phyloP scores from a whole-genome alignment of 2,329 filamentous ascomycete genomes.

The Tolypocladium pustulatum region DNA sequence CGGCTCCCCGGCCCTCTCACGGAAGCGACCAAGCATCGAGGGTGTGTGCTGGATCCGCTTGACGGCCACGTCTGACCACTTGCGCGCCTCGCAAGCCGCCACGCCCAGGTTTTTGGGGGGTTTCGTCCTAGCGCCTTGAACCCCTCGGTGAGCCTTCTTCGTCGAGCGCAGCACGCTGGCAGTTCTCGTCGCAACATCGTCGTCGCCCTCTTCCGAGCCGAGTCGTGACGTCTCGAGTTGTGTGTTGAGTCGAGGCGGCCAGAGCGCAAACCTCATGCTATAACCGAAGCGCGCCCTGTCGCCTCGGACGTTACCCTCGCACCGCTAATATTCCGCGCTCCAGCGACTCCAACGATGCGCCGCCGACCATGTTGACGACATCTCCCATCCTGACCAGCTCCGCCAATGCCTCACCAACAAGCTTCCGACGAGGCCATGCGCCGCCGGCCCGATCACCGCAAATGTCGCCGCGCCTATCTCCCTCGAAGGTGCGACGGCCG shows the following conservation, averaged over 20 bases:
- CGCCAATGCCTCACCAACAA: slow-evolving; percentile 41
- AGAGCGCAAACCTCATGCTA: not conserved
- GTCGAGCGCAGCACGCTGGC: slow-evolving; percentile 12
- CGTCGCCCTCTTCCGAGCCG: not conserved
- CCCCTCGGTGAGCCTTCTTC: slow-evolving; percentile 20
- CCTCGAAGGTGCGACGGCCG: slow-evolving; percentile 14
- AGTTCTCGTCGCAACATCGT: slow-evolving; percentile 9
- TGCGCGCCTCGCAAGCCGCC: not conserved
- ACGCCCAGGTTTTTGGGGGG: not conserved
- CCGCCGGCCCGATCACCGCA: slow-evolving; percentile 12
- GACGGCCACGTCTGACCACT: not conserved
- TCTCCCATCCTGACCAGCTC: slow-evolving; percentile 40
- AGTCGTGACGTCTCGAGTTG: not conserved
- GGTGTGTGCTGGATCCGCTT: not conserved
- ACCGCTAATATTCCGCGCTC: slow-evolving; percentile 1
- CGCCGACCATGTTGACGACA: slow-evolving; percentile 49
- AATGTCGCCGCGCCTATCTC: slow-evolving; percentile 13
- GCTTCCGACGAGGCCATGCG: slow-evolving; percentile 24
- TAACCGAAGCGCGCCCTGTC: slow-evolving; percentile 1
- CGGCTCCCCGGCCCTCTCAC: not conserved
- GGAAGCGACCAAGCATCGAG: not conserved
- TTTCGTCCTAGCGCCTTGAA: not conserved
- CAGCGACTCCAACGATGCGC: slow-evolving; percentile 31
- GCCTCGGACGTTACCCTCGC: slow-evolving; percentile 1
- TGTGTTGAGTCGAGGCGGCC: not conserved